Evolutionary conservation across 805 yeast species (phyloP), one percentile per base, ranked within the genome.

Genomic region (Kluyveromyces aestuarii): DNA sequence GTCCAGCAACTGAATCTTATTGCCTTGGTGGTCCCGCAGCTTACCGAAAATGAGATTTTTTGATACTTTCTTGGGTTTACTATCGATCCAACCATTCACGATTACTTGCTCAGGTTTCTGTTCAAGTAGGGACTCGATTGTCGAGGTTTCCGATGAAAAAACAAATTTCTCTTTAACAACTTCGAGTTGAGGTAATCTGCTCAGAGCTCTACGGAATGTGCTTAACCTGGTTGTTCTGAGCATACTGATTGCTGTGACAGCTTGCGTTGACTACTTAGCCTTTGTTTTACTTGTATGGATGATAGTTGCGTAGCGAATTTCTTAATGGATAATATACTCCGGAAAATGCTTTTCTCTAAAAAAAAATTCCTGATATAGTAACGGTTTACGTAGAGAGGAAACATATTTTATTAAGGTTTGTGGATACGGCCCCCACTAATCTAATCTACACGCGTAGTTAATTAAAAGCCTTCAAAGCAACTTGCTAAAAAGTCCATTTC

Each of bases 41-140:
- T 76, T 78, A 2, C 84, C 93, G 70, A 93, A 91, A 1, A 79
- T 73, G 44, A 87, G 69, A 10, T 67, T 67, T 46, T 79, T 80
- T 3, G 91, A 81, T 47, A 86, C 69, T 47, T 80, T 79, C 47
- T 83, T 74, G 0, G 96, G 93, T 54, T 82, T 81, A 19, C 76
- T 72, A 58, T 87, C 80, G 16, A 91, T 75, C 88, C 96, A 93
- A 0, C 99, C 98, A 53, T 87, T 79, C 8, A 91, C 54, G 0
- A 75, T 71, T 2, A 84, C 75, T 13, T 63, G 55, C 3, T 50
- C 50, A 17, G 50, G 50, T 4, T 40, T 38, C 8, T 47, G 27
- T 6, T 21, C 45, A 6, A 50, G 45, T 8, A 55, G 11, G 14
- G 48, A 45, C 19, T 48, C 40, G 19, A 60, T 50, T 16, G 57